Percentiles rank a stretch among this genome's conserved stretches.
phyloP scores from a whole-genome alignment of 257 asterid genomes.

The Oldenlandia corymbosa region DNA sequence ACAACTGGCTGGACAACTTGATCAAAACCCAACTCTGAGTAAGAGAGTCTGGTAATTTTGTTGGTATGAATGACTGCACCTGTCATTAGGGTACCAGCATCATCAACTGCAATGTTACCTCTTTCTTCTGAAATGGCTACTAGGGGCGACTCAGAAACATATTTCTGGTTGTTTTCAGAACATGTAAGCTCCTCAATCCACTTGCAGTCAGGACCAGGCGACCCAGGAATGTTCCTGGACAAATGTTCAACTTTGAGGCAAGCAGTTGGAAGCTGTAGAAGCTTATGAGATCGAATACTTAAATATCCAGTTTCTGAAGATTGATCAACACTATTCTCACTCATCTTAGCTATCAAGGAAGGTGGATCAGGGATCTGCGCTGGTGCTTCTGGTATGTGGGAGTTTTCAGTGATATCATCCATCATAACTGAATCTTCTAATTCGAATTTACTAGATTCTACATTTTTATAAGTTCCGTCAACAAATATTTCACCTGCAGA shows the following conservation, averaged over 20 bases:
- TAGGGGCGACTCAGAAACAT: conserved; percentile 21
- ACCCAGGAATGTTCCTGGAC: conserved; percentile 12
- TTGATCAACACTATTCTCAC: conserved; percentile 16
- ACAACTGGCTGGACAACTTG: conserved; percentile 21
- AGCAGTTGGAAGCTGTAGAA: conserved; percentile 18
- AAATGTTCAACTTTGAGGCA: conserved; percentile 24
- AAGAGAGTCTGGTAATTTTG: conserved; percentile 14
- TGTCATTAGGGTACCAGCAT: conserved; percentile 17
- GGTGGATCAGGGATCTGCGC: conserved; percentile 26
- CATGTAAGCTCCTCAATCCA: conserved; percentile 22
- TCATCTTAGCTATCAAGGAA: conserved; percentile 23
- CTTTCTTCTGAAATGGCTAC: conserved; percentile 20
- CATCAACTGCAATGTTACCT: conserved; percentile 22
- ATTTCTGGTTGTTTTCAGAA: conserved; percentile 25
- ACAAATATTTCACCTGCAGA: conserved; percentile 18
- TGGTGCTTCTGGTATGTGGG: conserved; percentile 20
- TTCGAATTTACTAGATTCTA: conserved; percentile 20
- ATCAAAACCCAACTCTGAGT: conserved; percentile 16
- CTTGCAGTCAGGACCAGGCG: conserved; percentile 28
- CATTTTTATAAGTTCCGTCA: conserved; percentile 17
- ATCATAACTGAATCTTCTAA: conserved; percentile 22
- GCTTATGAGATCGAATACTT: conserved; percentile 16
- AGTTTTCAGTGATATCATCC: conserved; percentile 19
- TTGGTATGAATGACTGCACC: conserved; percentile 15
- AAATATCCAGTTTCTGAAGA: conserved; percentile 23